Percentiles rank a stretch among this genome's conserved stretches.
Conservation (phyloP, 257 asterid genomes). For the Rauvolfia tetraphylla region DNA sequence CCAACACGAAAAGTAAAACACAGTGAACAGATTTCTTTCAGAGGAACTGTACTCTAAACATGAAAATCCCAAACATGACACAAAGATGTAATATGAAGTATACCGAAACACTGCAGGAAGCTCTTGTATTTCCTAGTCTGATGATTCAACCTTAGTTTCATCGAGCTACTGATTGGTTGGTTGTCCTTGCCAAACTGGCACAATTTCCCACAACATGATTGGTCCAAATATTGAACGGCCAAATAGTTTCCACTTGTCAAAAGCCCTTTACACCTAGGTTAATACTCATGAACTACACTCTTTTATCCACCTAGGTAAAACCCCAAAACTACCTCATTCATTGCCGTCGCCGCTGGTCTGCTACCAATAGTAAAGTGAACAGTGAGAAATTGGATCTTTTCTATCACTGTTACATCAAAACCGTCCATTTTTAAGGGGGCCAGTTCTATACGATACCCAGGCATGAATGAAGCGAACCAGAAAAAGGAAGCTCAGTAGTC, state of each 20-base stretch:
- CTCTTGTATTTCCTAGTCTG: slow-evolving; percentile 29
- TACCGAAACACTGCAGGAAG: slow-evolving; percentile 19
- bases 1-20: slow-evolving; percentile 39
- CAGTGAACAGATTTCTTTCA: slow-evolving; percentile 36
- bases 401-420: slow-evolving; percentile 20
- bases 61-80: slow-evolving; percentile 31
- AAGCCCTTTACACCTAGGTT: slow-evolving; percentile 26
- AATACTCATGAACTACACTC: slow-evolving; percentile 31
- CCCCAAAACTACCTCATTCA: slow-evolving; percentile 10
- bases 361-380: slow-evolving; percentile 19
- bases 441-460: slow-evolving; percentile 11
- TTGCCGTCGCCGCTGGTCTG: not conserved
- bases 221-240: slow-evolving; percentile 32
- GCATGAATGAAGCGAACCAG: slow-evolving; percentile 20
- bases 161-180: slow-evolving; percentile 78
- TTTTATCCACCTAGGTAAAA: slow-evolving; percentile 31
- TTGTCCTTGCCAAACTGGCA: slow-evolving; percentile 47
- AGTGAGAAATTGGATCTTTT: slow-evolving; percentile 19
- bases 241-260: slow-evolving; percentile 18
- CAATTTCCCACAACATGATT: slow-evolving; percentile 47
- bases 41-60: slow-evolving; percentile 41
- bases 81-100: slow-evolving; percentile 30
- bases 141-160: slow-evolving; percentile 67
- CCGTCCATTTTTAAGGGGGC: slow-evolving; percentile 29
- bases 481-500: slow-evolving; percentile 8